phyloP scores from a whole-genome alignment of 106 monocot genomes.

The Chionographis japonica region DNA sequence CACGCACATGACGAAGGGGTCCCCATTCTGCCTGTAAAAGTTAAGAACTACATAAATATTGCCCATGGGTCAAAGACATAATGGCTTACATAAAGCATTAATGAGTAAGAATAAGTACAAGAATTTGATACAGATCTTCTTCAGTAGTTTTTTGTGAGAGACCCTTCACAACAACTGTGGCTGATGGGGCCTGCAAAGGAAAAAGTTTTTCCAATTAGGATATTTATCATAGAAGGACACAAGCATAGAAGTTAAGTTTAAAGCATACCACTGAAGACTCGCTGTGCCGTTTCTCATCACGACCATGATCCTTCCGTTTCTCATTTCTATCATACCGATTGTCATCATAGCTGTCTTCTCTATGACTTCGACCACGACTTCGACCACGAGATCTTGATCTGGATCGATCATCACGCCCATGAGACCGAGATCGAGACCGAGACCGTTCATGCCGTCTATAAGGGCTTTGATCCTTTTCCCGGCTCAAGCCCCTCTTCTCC shows the following conservation, averaged over 20 bases:
- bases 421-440: conserved; percentile 72
- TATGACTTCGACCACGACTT: conserved; percentile 62
- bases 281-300: conserved; percentile 51
- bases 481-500: conserved; percentile 49
- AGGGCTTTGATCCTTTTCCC: conserved; percentile 72
- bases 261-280: conserved; percentile 53
- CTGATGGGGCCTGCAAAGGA: conserved; percentile 66
- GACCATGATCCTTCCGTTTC: conserved; percentile 53
- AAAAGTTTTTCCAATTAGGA: not conserved
- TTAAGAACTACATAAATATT: not conserved
- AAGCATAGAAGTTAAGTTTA: not conserved
- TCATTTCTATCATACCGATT: conserved; percentile 64
- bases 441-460: conserved; percentile 53
- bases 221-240: not conserved
- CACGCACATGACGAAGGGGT: conserved; percentile 89
- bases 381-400: conserved; percentile 81
- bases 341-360: conserved; percentile 86
- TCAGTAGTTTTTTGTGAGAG: conserved; percentile 86
- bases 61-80: not conserved
- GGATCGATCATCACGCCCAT: conserved; percentile 67
- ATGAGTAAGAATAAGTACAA: conserved; percentile 41
- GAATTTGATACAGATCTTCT: conserved; percentile 90
- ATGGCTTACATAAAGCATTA: not conserved
- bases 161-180: conserved; percentile 95
- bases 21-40: conserved; percentile 89